Conservation (phyloP, 2,329 filamentous ascomycete species). For the Volutella citrinella region DNA sequence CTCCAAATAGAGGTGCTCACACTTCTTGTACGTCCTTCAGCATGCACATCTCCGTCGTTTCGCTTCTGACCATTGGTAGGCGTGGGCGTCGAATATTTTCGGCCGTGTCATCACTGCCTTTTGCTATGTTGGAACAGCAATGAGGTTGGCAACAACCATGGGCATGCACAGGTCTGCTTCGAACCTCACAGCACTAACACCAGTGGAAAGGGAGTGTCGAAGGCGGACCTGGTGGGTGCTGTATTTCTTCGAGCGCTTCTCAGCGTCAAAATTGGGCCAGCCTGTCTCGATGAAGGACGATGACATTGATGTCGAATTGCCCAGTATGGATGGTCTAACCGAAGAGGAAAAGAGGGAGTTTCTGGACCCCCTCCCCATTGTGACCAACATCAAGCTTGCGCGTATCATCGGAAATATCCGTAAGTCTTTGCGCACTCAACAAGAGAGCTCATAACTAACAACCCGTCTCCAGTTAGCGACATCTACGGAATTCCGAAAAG, state of each 20-base stretch:
- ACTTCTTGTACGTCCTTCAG: conserved; percentile 17
- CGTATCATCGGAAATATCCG: conserved; percentile 29
- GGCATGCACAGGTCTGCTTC: conserved; percentile 38
- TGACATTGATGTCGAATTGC: conserved; percentile 32
- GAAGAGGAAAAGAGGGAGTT: conserved; percentile 27
- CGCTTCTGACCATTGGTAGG: too few relatives aligned
- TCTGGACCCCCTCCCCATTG: conserved; percentile 24
- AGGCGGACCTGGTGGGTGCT: conserved; percentile 32
- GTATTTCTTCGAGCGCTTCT: conserved; percentile 32
- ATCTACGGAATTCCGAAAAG: conserved; percentile 28
- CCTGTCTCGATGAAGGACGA: conserved; percentile 29
- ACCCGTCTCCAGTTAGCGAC: conserved; percentile 16
- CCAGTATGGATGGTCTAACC: conserved; percentile 26
- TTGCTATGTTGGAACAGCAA: conserved; percentile 30
- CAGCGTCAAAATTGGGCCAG: conserved; percentile 30
- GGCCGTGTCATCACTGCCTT: conserved; percentile 32
- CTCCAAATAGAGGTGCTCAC: conserved; percentile 42
- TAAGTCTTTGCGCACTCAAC: not conserved
- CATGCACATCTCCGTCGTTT: too few relatives aligned
- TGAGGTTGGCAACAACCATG: conserved; percentile 39
- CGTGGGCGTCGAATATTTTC: conserved; percentile 31
- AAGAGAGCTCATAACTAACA: rapidly evolving
- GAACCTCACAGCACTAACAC: conserved; percentile 12
- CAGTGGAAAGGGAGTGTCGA: conserved; percentile 23
- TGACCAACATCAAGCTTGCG: conserved; percentile 27